Base-by-base conservation (phyloP, 306 rosid genomes). In the Casuarina glauca region DNA sequence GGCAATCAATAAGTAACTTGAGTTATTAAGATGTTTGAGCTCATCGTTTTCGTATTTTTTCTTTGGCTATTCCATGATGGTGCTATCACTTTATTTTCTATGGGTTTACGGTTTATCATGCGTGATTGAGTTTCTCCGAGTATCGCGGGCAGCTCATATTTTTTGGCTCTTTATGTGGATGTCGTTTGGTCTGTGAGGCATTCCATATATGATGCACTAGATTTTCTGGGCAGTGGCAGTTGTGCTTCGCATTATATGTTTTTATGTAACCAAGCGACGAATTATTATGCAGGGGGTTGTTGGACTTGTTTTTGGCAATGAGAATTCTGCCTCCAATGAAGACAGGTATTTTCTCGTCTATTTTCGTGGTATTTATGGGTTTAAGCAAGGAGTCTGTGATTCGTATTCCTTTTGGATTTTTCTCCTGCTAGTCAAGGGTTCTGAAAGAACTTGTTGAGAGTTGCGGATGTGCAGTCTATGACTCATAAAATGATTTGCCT, bases 281-380 rank as follows among this genome's bases (percentile, higher is more conserved):
- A 15, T 76, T 74, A 16, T 35, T 13, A 35, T 78, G 78, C 88
- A 91, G 96, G 98, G 98, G 2, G 96, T 94, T 67, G 94, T 94
- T 43, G 98, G 97, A 53, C 91, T 88, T 69, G 94, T 92, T 83
- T 92, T 92, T 61, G 97, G 98, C 63, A 92, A 90, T 55, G 98
- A 94, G 83, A 91, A 82, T 83, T 87, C 89, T 32, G 78, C 91
- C 26, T 88, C 97, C 36, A 90, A 89, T 75, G 96, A 88, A 83
- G 98, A 94, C 62, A 92, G 96, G 98, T 89, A 82, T 7, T 12
- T 73, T 26, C 35, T 36, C 72, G 13, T 60, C 26, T 38, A 52
- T 73, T 17, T 17, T 72, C 20, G 35, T 13, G 13, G 9, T 11
- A 69, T 79, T 77, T 42, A 35, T 73, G 48, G 52, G 20, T 73